Conservation (phyloP, 164 flowering plant genomes). For the Magnolia kwangsiensis region DNA sequence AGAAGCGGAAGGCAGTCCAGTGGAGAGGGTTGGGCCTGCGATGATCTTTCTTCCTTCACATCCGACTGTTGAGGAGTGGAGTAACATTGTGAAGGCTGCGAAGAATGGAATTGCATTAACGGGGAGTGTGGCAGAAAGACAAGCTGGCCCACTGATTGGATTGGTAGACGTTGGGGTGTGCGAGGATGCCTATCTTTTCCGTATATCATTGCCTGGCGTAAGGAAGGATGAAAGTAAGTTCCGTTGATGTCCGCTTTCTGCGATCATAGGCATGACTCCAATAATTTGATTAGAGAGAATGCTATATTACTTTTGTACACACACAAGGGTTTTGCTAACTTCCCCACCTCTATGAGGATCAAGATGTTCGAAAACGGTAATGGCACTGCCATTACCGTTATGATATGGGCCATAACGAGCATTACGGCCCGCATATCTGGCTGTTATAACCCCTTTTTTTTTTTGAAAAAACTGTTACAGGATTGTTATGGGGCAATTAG, state of each 20-base stretch:
- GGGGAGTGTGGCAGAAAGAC: conserved; percentile 56
- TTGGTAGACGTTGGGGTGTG: conserved; percentile 58
- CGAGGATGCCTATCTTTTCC: conserved; percentile 59
- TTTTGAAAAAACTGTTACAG: no score
- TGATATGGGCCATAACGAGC: no score
- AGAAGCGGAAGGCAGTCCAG: conserved; percentile 9
- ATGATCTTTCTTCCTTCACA: conserved; percentile 47
- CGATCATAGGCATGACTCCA: background rate
- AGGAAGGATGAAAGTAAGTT: conserved; percentile 63
- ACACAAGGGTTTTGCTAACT: no score
- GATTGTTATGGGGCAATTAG: no score
- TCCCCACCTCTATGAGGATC: no score
- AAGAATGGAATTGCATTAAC: conserved; percentile 46
- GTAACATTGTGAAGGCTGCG: conserved; percentile 31
- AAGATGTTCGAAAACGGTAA: no score
- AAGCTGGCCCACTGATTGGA: conserved; percentile 55
- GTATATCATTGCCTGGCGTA: conserved; percentile 76
- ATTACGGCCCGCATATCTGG: no score
- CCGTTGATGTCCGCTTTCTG: background rate
- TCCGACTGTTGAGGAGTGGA: conserved; percentile 44
- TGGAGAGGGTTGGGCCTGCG: conserved; percentile 27
- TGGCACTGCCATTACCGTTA: no score
- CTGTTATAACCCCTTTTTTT: no score
- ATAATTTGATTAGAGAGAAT: background rate
- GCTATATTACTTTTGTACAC: no score